Percentiles rank a stretch among this genome's conserved stretches.
phyloP scores from a whole-genome alignment of 2,329 filamentous ascomycete genomes.

The Trichoderma sp. region DNA sequence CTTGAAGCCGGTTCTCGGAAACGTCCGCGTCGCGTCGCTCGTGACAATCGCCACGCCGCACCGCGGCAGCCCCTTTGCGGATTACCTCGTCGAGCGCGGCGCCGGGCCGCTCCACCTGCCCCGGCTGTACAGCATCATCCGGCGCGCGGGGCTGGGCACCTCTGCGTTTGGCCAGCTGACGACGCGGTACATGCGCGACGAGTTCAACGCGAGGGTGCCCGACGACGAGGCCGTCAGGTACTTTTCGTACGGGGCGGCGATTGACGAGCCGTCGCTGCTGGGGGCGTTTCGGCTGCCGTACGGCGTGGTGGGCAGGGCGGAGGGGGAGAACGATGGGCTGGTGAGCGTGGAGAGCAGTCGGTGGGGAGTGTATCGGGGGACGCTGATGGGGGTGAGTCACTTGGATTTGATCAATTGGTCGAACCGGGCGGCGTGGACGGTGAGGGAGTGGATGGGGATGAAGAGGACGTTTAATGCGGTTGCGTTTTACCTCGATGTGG shows the following conservation, averaged over 20 bases:
- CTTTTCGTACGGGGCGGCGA: conserved; percentile 64
- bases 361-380: conserved; percentile 68
- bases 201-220: conserved; percentile 62
- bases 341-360: conserved; percentile 66
- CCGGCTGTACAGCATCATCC: conserved; percentile 57
- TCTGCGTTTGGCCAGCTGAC: conserved; percentile 66
- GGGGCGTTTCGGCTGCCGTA: conserved; percentile 65
- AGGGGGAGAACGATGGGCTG: conserved; percentile 68
- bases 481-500: conserved; percentile 68
- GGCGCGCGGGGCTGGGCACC: conserved; percentile 58
- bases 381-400: conserved; percentile 64
- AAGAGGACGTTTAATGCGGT: conserved; percentile 66
- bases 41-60: conserved; percentile 62
- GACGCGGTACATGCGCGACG: conserved; percentile 58
- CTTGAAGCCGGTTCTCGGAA: conserved; percentile 48
- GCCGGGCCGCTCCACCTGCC: conserved; percentile 54
- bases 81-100: conserved; percentile 52
- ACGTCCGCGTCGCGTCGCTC: conserved; percentile 54
- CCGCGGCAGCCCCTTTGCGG: conserved; percentile 59
- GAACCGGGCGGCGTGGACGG: conserved; percentile 60
- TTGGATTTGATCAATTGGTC: conserved; percentile 71
- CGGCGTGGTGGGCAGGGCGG: conserved; percentile 51
- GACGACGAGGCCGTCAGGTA: conserved; percentile 60
- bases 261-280: conserved; percentile 57
- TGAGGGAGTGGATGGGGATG: conserved; percentile 57